Evolutionary conservation across 179 eudicot genomes (phyloP), one percentile per base, ranked within the genome.

Genomic region (Pouteria campechiana): DNA sequence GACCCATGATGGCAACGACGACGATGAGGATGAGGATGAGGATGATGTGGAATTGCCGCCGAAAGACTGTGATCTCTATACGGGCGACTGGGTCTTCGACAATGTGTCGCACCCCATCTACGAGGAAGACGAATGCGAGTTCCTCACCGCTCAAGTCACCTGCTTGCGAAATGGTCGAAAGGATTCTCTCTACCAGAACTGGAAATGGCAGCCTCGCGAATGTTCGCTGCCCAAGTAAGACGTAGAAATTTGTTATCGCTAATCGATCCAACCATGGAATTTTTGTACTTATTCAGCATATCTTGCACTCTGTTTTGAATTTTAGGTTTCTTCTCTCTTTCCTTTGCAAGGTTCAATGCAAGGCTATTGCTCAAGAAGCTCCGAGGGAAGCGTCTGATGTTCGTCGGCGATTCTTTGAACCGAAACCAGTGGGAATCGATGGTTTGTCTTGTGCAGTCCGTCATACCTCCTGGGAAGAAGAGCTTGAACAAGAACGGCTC

Each of bases 201-300:
- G 97, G 98, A 81, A 58, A 46, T 90, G 98, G 98, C 93, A 85
- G 61, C 98, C 98, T 6, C 81, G 63, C 52, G 95, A 81, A 49
- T 90, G 95, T 46, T 59, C 68, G 42, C 53, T 90, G 46, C 95
- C 93, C 50, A 90, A 61, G 95, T 90, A 76, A 64, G 64, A 41
- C 33, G n/a, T n/a, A n/a, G n/a, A n/a, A n/a, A n/a, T n/a, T n/a
- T n/a, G n/a, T n/a, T n/a, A 41, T 12, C 22, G 32, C 23, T 16
- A 11, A 8, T 12, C 1, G 1, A 7, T 11, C 18, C 27, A 31
- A 47, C 24, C 23, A 1, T 23, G 19, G 11, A 13, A 24, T 25
- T 4, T 11, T 12, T 32, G 1, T 11, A 6, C n/a, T 32, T 55
- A 32, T 25, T 36, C 22, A 7, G 7, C 3, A 2, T 17, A 35